Percentiles rank a stretch among this genome's conserved stretches.
These are phyloP conservation scores for Colletotrichum zoysiae DNA, from an alignment of 2,329 filamentous ascomycete genomes.

Conservation along the genomic window DNA sequence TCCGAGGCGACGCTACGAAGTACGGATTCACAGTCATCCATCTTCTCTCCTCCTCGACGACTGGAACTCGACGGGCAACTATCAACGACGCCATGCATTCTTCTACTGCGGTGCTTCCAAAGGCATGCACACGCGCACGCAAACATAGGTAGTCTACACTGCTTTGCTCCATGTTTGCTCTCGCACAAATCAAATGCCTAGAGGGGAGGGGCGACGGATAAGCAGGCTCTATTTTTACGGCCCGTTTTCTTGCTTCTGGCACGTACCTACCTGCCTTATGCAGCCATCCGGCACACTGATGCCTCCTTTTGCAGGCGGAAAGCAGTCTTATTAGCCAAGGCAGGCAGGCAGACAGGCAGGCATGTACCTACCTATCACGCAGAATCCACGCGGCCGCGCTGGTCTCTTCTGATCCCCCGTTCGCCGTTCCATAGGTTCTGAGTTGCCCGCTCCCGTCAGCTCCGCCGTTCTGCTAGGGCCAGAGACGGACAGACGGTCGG, in stretches of 20 bases:
- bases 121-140: not conserved
- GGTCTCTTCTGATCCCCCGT: conserved; percentile 4
- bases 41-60: not conserved
- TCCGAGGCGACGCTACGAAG: conserved; percentile 17
- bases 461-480: conserved; percentile 34
- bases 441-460: conserved; percentile 32
- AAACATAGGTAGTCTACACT: not conserved
- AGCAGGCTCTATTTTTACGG: not conserved
- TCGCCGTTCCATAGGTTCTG: conserved; percentile 3
- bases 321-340: not conserved
- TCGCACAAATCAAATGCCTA: not conserved
- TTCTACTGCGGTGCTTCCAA: not conserved
- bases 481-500: not conserved
- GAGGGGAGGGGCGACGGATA: not conserved
- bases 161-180: not conserved
- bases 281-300: not conserved
- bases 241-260: not conserved
- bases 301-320: not conserved
- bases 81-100: conserved; percentile 7
- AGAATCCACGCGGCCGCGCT: conserved; percentile 16
- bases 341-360: conserved; percentile 1
- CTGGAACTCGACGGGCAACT: conserved; percentile 17
- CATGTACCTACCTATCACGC: not conserved
- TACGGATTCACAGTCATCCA: conserved; percentile 11
- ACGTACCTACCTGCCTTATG: not conserved